These are phyloP conservation scores for Rhizoctonia solani DNA, from an alignment of 1,284 basidiomycete genomes.

Conservation along the genomic window DNA sequence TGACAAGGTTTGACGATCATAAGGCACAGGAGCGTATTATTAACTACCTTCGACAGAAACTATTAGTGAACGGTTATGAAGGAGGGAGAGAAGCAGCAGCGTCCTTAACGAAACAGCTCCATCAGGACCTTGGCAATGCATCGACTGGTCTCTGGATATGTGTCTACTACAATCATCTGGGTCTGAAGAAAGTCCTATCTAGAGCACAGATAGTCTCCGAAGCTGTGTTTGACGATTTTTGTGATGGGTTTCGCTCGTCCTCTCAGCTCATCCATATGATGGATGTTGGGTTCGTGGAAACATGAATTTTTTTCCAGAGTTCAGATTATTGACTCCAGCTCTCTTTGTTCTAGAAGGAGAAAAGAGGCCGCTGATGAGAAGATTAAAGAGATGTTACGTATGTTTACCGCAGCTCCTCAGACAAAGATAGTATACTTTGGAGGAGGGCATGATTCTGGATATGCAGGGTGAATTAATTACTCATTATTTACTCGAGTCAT, in stretches of 20 bases:
- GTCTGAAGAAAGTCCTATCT: slow-evolving; percentile 18
- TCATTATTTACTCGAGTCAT: not conserved
- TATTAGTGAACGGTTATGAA: slow-evolving; percentile 21
- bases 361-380: slow-evolving; percentile 33
- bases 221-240: slow-evolving; percentile 19
- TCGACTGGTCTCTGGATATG: slow-evolving; percentile 23
- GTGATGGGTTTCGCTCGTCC: slow-evolving; percentile 28
- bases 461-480: slow-evolving; percentile 13
- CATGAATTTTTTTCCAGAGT: not conserved
- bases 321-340: not conserved
- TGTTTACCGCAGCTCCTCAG: slow-evolving; percentile 12
- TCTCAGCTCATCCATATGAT: slow-evolving; percentile 34
- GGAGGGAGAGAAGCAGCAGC: slow-evolving; percentile 27
- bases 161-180: slow-evolving; percentile 30
- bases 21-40: not conserved
- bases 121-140: slow-evolving; percentile 21
- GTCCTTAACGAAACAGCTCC: slow-evolving; percentile 25
- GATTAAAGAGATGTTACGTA: slow-evolving; percentile 33
- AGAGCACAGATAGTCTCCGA: slow-evolving; percentile 10
- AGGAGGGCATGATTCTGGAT: slow-evolving; percentile 30
- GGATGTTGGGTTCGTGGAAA: slow-evolving; percentile 22
- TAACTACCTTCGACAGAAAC: slow-evolving; percentile 9
- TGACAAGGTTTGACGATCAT: slow-evolving; percentile 10
- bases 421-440: slow-evolving; percentile 29
- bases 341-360: slow-evolving; percentile 1